Base-by-base conservation (phyloP, 1,284 basidiomycete genomes). In the Leccinum pachyderme region DNA sequence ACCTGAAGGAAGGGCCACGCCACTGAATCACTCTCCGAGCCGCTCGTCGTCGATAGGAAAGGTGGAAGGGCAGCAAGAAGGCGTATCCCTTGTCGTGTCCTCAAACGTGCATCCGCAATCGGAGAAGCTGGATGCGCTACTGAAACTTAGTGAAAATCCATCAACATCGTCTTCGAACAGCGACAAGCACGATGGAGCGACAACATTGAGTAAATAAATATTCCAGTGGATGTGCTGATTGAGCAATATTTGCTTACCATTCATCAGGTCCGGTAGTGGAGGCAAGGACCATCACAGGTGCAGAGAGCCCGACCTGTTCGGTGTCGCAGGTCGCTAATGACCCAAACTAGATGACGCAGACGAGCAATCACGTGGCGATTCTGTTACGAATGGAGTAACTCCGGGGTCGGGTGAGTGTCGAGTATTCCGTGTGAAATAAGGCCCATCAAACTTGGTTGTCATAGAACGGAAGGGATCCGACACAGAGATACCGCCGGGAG, bases 1-100 rank as follows among this genome's bases (percentile, higher is more conserved):
- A 8, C 87, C 84, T 2, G 80, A 80, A 61, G 78, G 77, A 27
- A 74, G 81, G 31, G 72, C 67, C 4, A 76, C 77, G 1, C 77
- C 77, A 7, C 60, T 72, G 45, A 61, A 58, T 55, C 59, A 59
- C 44, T 62, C 68, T 22, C 62, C 57, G 3, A 74, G 71, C 53
- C 72, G 69, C 9, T 67, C 72, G n/a, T 72, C 72, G 35, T 73
- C 68, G 22, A 47, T 60, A 11, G 70, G 65, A 29, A 71, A 68
- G 59, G 53, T 53, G 8, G 66, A 70, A 48, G 57, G 55, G 27
- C 49, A 57, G 7, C 41, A 57, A 7, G 67, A 65, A 49, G 61
- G 56, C 13, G 49, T 55, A n/a, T 31, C 66, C 7, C 55, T 71
- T 22, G 11, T 59, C 2, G 49, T 58, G 5, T 60, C 68, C 41